phyloP scores from a whole-genome alignment of 2,329 filamentous ascomycete genomes.

The Beauveria bassiana region DNA sequence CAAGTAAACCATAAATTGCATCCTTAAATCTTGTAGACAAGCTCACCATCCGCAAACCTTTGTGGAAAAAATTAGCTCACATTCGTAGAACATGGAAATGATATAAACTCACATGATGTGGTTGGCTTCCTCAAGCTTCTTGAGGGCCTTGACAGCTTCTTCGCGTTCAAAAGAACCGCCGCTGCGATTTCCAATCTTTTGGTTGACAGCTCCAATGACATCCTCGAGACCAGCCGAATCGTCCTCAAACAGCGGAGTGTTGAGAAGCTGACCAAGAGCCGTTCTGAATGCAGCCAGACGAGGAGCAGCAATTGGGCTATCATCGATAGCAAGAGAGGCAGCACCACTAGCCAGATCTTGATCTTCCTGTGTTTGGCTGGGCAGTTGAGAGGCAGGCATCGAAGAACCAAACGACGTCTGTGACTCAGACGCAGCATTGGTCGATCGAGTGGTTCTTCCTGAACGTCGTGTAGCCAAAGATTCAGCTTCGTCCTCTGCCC shows the following conservation, averaged over 20 bases:
- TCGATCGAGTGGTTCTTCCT: constrained; percentile 28
- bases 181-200: constrained; percentile 45
- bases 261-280: constrained; percentile 75
- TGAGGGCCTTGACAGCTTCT: constrained; percentile 72
- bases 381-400: constrained; percentile 63
- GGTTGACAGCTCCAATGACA: constrained; percentile 74
- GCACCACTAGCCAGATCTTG: constrained; percentile 36
- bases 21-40: constrained; percentile 61
- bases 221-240: constrained; percentile 71
- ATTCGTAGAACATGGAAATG: background rate
- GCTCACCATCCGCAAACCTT: constrained; percentile 53
- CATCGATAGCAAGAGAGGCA: constrained; percentile 34
- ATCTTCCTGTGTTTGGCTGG: constrained; percentile 35
- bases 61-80: constrained; percentile 16
- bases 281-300: constrained; percentile 70
- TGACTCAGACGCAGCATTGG: constrained; percentile 31
- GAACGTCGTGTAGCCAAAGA: constrained; percentile 33
- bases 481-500: constrained; percentile 41
- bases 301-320: constrained; percentile 46
- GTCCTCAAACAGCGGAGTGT: constrained; percentile 75
- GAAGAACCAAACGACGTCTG: constrained; percentile 71
- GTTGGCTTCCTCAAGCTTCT: constrained; percentile 73
- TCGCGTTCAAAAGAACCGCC: constrained; percentile 57
- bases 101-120: constrained; percentile 74
- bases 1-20: background rate